Evolutionary conservation across 345 rosid genomes (phyloP).

Genomic region (Camelina neglecta): DNA sequence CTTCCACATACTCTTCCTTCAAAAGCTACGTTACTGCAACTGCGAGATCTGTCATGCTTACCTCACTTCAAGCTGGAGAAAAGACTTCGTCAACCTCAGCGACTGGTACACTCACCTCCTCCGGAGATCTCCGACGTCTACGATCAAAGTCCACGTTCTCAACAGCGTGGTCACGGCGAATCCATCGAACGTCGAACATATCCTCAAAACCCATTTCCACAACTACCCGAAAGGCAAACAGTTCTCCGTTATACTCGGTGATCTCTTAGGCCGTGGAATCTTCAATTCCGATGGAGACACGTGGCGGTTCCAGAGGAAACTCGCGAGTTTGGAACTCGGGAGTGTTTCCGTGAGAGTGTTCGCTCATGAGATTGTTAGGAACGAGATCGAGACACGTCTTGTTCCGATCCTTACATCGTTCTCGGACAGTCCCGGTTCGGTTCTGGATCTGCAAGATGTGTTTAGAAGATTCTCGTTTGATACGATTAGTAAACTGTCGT

Average conservation of each 20-base stretch:
- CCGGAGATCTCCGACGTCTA: conserved; percentile 55
- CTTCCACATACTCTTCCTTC: conserved; percentile 31
- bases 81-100: conserved; percentile 59
- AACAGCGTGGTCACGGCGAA: conserved; percentile 71
- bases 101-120: conserved; percentile 85
- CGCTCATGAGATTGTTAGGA: conserved; percentile 57
- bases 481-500: conserved; percentile 62
- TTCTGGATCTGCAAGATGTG: conserved; percentile 58
- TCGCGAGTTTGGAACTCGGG: conserved; percentile 67
- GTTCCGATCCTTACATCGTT: conserved; percentile 46
- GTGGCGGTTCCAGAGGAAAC: conserved; percentile 72
- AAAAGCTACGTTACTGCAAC: conserved; percentile 62
- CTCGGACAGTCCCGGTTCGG: not conserved
- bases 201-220: conserved; percentile 68
- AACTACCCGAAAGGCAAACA: conserved; percentile 84
- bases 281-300: conserved; percentile 78
- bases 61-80: conserved; percentile 61
- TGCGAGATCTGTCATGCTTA: conserved; percentile 71
- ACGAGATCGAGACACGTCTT: conserved; percentile 60
- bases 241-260: conserved; percentile 73
- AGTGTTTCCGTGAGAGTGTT: conserved; percentile 52
- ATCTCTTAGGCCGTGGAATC: conserved; percentile 78
- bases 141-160: conserved; percentile 75
- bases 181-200: conserved; percentile 69
- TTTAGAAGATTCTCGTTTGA: conserved; percentile 72